Evolutionary conservation across 345 rosid genomes (phyloP).

Genomic region (Physaria fendleri): DNA sequence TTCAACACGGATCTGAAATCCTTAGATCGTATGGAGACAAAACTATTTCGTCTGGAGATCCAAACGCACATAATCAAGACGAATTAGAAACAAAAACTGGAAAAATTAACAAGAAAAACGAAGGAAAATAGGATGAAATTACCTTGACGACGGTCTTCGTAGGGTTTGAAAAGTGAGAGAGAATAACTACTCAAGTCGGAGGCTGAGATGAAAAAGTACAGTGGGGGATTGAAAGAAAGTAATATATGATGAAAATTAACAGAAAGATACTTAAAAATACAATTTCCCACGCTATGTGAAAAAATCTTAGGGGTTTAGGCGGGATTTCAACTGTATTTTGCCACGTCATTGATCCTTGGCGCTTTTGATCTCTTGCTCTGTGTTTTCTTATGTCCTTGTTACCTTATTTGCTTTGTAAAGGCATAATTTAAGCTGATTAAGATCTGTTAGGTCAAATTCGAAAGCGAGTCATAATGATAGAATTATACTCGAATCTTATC

Average conservation of each 20-base stretch:
- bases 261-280: too few relatives aligned
- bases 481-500: conserved; percentile 13
- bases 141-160: conserved; percentile 8
- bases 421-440: too few relatives aligned
- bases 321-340: too few relatives aligned
- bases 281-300: too few relatives aligned
- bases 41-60: neutral
- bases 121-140: neutral
- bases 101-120: conserved; percentile 4
- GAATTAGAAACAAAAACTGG: neutral
- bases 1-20: too few relatives aligned
- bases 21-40: neutral
- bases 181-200: too few relatives aligned
- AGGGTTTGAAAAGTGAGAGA: conserved; percentile 12
- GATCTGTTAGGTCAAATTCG: conserved; percentile 11
- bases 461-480: neutral
- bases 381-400: conserved; percentile 24
- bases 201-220: too few relatives aligned
- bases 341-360: too few relatives aligned
- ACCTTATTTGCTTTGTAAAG: too few relatives aligned
- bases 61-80: neutral
- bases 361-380: neutral
- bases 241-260: too few relatives aligned
- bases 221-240: too few relatives aligned
- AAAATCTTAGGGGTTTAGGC: too few relatives aligned